These are phyloP conservation scores for Solanum chacoense DNA, from an alignment of 305 asterid genomes.

Conservation along the genomic window DNA sequence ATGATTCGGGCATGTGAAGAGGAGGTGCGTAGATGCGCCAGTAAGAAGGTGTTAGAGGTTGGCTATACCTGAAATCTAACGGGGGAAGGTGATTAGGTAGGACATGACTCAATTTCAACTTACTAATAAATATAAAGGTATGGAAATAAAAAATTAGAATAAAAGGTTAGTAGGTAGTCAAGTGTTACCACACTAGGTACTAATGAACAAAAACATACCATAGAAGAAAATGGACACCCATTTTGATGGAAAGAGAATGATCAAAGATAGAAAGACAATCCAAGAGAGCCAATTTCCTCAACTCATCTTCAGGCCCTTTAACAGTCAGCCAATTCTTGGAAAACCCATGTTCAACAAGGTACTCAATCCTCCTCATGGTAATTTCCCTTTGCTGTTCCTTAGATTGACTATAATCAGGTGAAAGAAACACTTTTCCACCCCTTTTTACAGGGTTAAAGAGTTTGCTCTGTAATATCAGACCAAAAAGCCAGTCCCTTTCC, in stretches of 20 bases:
- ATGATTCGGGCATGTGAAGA: not conserved
- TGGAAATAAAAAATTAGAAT: not conserved
- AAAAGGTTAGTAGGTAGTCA: not conserved
- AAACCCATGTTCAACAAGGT: constrained; percentile 55
- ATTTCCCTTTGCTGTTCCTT: constrained; percentile 97
- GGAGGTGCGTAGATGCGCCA: not conserved
- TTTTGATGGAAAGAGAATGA: constrained; percentile 73
- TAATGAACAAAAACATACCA: constrained; percentile 30
- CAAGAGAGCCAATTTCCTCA: constrained; percentile 66
- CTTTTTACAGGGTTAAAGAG: constrained; percentile 54
- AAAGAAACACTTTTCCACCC: constrained; percentile 72
- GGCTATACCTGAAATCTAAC: not conserved
- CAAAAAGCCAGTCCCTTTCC: constrained; percentile 78
- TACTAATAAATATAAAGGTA: not conserved
- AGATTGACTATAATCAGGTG: constrained; percentile 77
- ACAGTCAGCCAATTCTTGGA: constrained; percentile 69
- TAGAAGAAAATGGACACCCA: constrained; percentile 78
- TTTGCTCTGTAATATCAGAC: constrained; percentile 55
- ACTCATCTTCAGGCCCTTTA: constrained; percentile 56
- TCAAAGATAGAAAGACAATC: constrained; percentile 67
- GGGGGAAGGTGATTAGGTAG: not conserved
- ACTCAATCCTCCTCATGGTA: constrained; percentile 79
- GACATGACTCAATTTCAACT: not conserved
- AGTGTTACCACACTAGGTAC: not conserved
- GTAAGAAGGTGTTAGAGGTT: not conserved